Conservation (phyloP, 352 stramenopile species). For the Globisporangium splendens region DNA sequence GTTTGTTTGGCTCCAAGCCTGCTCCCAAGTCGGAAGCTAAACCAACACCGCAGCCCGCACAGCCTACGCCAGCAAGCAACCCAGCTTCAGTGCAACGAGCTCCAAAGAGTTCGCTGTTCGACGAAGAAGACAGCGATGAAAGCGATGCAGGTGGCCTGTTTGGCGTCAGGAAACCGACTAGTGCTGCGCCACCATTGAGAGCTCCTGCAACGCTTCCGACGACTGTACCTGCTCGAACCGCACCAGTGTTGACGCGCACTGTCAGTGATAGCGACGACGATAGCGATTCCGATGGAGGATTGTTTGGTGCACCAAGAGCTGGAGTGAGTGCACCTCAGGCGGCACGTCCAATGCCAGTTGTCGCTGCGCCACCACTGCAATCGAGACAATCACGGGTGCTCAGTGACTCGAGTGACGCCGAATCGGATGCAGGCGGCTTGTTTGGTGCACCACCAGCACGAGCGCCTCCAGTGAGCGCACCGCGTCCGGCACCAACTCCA, state of each 20-base stretch:
- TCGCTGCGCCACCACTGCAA: constrained; percentile 13
- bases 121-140: constrained; percentile 30
- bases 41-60: neutral
- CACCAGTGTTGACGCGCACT: constrained; percentile 19
- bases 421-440: constrained; percentile 53
- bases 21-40: neutral
- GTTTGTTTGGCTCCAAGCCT: constrained; percentile 20
- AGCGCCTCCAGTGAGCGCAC: constrained; percentile 6
- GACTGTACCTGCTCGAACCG: constrained; percentile 12
- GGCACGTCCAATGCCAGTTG: constrained; percentile 11
- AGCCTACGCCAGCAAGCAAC: constrained; percentile 3
- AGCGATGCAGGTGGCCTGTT: constrained; percentile 32
- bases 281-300: constrained; percentile 29
- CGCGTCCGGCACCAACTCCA: constrained; percentile 7
- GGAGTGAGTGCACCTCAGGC: constrained; percentile 14
- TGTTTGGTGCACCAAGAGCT: constrained; percentile 34
- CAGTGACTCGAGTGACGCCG: constrained; percentile 55
- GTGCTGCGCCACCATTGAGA: neutral
- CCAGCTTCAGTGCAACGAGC: constrained; percentile 18
- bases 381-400: constrained; percentile 25
- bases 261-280: constrained; percentile 34
- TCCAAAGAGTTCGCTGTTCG: constrained; percentile 49
- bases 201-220: constrained; percentile 3
- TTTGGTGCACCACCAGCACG: constrained; percentile 42
- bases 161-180: constrained; percentile 19